Base-by-base conservation (phyloP, 495 filamentous ascomycete genomes). In the Podospora sp. region DNA sequence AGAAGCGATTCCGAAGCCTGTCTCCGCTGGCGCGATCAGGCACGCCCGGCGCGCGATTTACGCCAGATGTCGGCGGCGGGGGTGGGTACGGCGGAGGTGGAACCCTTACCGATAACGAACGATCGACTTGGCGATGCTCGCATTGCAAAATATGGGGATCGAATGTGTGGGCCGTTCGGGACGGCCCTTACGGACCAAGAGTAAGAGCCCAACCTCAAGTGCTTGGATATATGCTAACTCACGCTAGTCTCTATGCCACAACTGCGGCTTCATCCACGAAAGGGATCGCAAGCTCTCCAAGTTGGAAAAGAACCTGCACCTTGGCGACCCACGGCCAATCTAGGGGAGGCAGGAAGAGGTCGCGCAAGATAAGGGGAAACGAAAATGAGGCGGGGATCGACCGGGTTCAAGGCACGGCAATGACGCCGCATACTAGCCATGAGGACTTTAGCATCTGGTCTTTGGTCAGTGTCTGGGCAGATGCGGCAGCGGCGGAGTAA, bases 131-230 rank as follows among this genome's bases (percentile, higher is more conserved):
- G 95, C 86, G 93, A 52, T 99, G 95, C 81, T 78, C 80, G n/a
- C 94, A 97, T 77, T 99, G 95, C 76, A 83, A 81, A 69, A 88
- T 97, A 7, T 92, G 92, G 86, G 95, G 96, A 33, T 89, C 89
- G 35, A 89, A 92, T 6, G 91, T 97, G 26, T 99, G 95, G 96
- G 93, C 90, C 63, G 94, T 97, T 11, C 80, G 94, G 74, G 95
- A 99, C 74, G 95, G 95, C 24, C 95, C 95, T 20, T 81, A 85
- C 69, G 95, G 94, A 53, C 85, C 89, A 62, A 89, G 92, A 77
- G 94, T 97, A 85, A 84, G 88, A 29, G 25, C 50, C 2, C 16
- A 49, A 24, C 1, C 18, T 8, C 21, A n/a, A 20, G 2, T 21
- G 35, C 1, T 9, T 64, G 59, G 12, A 58, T 12, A 7, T 9